Percentiles rank a stretch among this genome's conserved stretches.
Evolutionary conservation across 2,329 filamentous ascomycete genomes (phyloP).

Genomic region (Fusarium pseudocircinatum): DNA sequence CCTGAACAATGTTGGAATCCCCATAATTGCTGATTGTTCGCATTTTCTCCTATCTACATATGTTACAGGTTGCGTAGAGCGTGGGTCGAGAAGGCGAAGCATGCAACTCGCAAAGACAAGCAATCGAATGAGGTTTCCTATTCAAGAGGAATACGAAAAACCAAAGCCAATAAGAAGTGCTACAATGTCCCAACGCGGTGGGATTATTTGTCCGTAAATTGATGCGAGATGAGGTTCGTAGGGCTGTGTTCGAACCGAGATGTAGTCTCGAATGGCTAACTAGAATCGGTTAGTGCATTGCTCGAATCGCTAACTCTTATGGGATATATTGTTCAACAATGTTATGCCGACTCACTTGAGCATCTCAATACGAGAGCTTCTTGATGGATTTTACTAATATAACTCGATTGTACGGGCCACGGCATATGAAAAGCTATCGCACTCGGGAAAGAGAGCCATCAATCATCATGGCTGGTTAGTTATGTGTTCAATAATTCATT

Average conservation of each 20-base stretch:
- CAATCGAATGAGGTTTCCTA: constrained; percentile 37
- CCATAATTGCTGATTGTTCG: background rate
- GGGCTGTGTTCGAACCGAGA: constrained; percentile 33
- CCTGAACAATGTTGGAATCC: background rate
- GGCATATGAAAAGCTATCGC: no score
- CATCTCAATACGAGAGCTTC: background rate
- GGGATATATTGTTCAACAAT: background rate
- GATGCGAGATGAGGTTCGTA: constrained; percentile 16
- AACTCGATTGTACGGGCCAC: background rate
- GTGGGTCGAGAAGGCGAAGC: background rate
- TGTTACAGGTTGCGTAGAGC: background rate
- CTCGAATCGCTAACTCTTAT: constrained; percentile 10
- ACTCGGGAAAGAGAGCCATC: background rate
- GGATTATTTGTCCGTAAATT: constrained; percentile 5
- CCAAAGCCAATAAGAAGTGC: constrained; percentile 10
- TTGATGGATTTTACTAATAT: background rate
- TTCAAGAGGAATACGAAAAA: background rate
- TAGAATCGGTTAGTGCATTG: background rate
- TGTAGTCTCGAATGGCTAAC: constrained; percentile 15
- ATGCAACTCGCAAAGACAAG: background rate
- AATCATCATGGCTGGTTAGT: background rate
- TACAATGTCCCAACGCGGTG: background rate
- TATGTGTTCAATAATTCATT: background rate
- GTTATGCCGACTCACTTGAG: background rate
- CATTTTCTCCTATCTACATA: background rate